Percentiles rank a stretch among this genome's conserved stretches.
Evolutionary conservation across 208 protist genomes (phyloP).

Genomic region (Trichomonas tenax): DNA sequence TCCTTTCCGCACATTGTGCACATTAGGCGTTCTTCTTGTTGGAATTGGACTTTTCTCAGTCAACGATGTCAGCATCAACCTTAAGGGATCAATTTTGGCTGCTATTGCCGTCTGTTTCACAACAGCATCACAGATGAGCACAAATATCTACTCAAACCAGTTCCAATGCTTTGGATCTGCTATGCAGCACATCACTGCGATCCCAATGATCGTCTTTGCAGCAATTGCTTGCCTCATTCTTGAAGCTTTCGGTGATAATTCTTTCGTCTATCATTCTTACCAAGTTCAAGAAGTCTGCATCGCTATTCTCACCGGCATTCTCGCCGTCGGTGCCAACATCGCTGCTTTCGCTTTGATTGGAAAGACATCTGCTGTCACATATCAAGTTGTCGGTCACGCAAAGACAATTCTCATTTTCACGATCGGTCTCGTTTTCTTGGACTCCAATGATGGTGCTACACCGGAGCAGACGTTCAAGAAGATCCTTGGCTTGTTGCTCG

Average conservation of each 20-base stretch:
- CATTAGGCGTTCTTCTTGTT: not conserved
- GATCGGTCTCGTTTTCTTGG: slow-evolving; percentile 21
- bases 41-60: slow-evolving; percentile 7
- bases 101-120: not conserved
- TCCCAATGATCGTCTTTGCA: not conserved
- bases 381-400: slow-evolving; percentile 31
- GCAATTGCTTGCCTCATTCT: not conserved
- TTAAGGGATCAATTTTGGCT: not conserved
- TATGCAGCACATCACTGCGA: not conserved
- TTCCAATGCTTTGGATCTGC: not conserved
- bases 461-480: not conserved
- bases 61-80: slow-evolving; percentile 18
- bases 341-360: slow-evolving; percentile 30
- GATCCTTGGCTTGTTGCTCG: not conserved
- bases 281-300: not conserved
- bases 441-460: not conserved
- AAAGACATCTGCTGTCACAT: slow-evolving; percentile 31
- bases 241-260: not conserved
- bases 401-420: slow-evolving; percentile 28
- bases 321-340: slow-evolving; percentile 26
- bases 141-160: not conserved
- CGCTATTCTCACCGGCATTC: slow-evolving; percentile 15
- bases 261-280: not conserved
- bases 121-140: not conserved
- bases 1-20: not conserved